These are phyloP conservation scores for Fusarium anguioides DNA, from an alignment of 2,329 filamentous ascomycete genomes.

Conservation along the genomic window DNA sequence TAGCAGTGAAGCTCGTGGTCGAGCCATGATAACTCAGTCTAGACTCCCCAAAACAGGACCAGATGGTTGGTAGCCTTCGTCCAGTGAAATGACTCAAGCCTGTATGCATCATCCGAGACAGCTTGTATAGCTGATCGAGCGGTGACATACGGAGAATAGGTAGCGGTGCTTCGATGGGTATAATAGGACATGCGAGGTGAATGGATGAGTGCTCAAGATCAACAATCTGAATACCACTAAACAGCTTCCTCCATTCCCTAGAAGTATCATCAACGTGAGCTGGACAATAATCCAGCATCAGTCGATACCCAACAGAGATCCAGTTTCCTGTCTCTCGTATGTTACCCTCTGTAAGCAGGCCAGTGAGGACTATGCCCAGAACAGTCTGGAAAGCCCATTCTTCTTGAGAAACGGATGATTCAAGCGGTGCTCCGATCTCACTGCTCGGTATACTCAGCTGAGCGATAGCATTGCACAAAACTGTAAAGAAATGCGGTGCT, in stretches of 20 bases:
- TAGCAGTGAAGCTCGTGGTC: background rate
- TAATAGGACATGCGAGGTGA: constrained; percentile 1
- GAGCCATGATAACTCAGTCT: background rate
- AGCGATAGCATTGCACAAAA: constrained; percentile 11
- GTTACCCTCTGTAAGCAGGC: background rate
- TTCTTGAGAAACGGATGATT: background rate
- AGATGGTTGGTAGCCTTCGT: background rate
- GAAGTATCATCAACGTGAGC: constrained; percentile 15
- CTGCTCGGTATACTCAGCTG: constrained; percentile 14
- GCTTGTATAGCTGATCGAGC: constrained; percentile 2
- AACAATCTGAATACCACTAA: constrained; percentile 17
- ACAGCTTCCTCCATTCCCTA: constrained; percentile 15
- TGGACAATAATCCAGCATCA: constrained; percentile 17
- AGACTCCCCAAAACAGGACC: constrained; percentile 13
- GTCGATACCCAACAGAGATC: constrained; percentile 13
- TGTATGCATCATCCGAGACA: constrained; percentile 14
- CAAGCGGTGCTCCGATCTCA: background rate
- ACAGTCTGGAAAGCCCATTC: constrained; percentile 23
- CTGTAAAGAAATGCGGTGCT: background rate
- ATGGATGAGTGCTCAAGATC: constrained; percentile 19
- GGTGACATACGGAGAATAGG: constrained; percentile 13
- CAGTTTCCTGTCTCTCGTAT: constrained; percentile 15
- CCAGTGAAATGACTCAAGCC: constrained; percentile 10
- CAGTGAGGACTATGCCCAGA: constrained; percentile 3
- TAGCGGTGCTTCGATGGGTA: constrained; percentile 6